Base-by-base conservation (phyloP, 2,329 filamentous ascomycete genomes). In the Pseudopithomyces maydicus region DNA sequence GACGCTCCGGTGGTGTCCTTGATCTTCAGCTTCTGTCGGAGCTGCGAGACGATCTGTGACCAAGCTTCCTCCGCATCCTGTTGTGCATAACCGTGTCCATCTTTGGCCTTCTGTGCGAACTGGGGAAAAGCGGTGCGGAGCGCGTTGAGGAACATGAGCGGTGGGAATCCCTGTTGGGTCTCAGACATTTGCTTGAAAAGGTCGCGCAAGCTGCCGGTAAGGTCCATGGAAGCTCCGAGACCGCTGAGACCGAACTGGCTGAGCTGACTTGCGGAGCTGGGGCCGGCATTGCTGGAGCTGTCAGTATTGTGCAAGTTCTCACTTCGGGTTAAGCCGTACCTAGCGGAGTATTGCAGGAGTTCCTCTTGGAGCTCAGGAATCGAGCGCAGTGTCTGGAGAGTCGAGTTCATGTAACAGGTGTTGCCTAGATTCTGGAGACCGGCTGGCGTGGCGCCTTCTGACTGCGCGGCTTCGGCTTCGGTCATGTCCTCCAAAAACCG, bases 21-120 rank as follows among this genome's bases (percentile, higher is more conserved):
- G 62, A 90, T 77, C 72, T 87, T 88, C 49, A 98, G 79, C 72
- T 91, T 94, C 69, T 90, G 85, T 60, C 90, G 87, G 36, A 99
- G 80, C 70, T 94, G 90, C 43, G 90, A 87, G 6, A 99, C 80
- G 59, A 99, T 96, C 74, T 98, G 94, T 19, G 94, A 95, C 92
- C 94, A 99, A 45, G 94, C 95, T 77, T 99, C 95, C 77, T 99
- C 95, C 1, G 95, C 95, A 79, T 99, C 95, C 78, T 99, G 95
- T 78, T 99, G 95, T n/a, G 95, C 93, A 72, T 89, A 98, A 6
- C 91, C 92, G 56, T 89, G 83, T 20, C 91, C 90, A 32, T 89
- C 88, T 74, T 91, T 93, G 54, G 92, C 87, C 70, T 87, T 89
- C 78, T 99, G 92, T 11, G 92, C 92, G 73, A 99, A 99, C 73